These are phyloP conservation scores for Zea luxurians DNA, from an alignment of 176 grass and related monocot species.

Conservation along the genomic window DNA sequence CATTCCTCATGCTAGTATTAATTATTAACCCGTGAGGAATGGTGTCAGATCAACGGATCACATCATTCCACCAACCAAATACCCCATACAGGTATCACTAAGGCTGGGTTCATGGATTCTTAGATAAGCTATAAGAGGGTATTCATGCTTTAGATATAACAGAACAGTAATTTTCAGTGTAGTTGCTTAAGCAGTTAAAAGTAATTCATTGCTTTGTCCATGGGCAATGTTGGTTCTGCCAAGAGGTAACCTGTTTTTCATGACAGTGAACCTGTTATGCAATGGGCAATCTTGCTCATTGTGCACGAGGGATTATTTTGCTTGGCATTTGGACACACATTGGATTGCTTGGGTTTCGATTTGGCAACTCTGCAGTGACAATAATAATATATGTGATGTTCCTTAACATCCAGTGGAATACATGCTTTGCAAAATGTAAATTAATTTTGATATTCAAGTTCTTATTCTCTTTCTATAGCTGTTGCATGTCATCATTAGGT, in stretches of 20 bases:
- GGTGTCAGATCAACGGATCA: too few relatives aligned
- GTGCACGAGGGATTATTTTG: background rate
- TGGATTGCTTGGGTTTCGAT: slow-evolving; percentile 16
- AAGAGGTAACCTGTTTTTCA: slow-evolving; percentile 9
- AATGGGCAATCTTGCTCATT: slow-evolving; percentile 4
- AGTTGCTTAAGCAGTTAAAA: slow-evolving; percentile 29
- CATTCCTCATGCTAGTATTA: too few relatives aligned
- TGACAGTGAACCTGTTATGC: background rate
- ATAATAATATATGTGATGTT: background rate
- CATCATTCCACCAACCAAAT: too few relatives aligned
- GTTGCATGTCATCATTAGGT: slow-evolving; percentile 4
- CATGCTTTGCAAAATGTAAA: background rate
- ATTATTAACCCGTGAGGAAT: too few relatives aligned
- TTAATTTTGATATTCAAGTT: slow-evolving; percentile 4
- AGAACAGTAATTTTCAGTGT: background rate
- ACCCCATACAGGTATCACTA: background rate
- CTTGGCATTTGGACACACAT: background rate
- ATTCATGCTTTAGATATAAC: slow-evolving; percentile 12
- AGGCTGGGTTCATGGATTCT: background rate
- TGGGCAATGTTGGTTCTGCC: background rate
- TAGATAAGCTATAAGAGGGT: background rate
- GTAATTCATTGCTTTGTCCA: slow-evolving; percentile 26
- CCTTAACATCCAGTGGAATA: background rate
- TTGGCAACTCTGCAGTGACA: background rate
- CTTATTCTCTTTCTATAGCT: background rate